Evolutionary conservation across 2,329 filamentous ascomycete species (phyloP).

Genomic region (Waltergamsia citrina): DNA sequence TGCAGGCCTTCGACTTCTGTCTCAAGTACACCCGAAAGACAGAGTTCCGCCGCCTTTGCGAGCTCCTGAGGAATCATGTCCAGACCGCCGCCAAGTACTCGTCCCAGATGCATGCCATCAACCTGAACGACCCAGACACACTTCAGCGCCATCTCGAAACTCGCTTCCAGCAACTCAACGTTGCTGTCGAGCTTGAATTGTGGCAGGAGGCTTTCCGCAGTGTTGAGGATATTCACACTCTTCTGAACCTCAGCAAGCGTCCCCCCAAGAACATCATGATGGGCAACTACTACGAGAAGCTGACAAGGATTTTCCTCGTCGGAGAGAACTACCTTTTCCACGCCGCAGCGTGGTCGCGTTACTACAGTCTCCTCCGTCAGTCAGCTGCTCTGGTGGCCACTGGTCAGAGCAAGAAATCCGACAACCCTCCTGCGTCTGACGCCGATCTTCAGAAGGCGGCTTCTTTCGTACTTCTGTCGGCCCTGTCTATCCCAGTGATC

Average conservation of each 20-base stretch:
- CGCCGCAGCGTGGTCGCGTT: conserved; percentile 92
- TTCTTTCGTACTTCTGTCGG: conserved; percentile 90
- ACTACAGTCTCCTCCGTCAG: conserved; percentile 92
- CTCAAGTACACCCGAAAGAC: conserved; percentile 98
- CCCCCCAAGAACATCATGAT: conserved; percentile 99
- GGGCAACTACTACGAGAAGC: conserved; percentile 99
- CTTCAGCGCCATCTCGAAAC: conserved; percentile 96
- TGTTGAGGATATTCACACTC: conserved; percentile 96
- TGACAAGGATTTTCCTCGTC: conserved; percentile 95
- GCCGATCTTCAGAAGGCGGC: conserved; percentile 88
- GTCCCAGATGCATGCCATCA: conserved; percentile 98
- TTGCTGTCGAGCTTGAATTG: conserved; percentile 92
- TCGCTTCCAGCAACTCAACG: conserved; percentile 96
- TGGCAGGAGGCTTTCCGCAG: conserved; percentile 99
- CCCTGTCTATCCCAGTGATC: conserved; percentile 96
- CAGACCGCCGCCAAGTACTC: conserved; percentile 99
- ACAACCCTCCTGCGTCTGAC: conserved; percentile 84
- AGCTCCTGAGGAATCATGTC: conserved; percentile 95
- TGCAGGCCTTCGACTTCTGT: conserved; percentile 98
- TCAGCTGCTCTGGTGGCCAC: conserved; percentile 75
- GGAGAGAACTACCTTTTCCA: conserved; percentile 99
- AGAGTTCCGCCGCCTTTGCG: conserved; percentile 96
- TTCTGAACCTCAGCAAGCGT: conserved; percentile 95
- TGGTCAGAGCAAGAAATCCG: conserved; percentile 84
- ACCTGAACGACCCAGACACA: conserved; percentile 94